Percentiles rank a stretch among this genome's conserved stretches.
Conservation (phyloP, 768 basidiomycete genomes). For the Hemileccinum rubropunctum region DNA sequence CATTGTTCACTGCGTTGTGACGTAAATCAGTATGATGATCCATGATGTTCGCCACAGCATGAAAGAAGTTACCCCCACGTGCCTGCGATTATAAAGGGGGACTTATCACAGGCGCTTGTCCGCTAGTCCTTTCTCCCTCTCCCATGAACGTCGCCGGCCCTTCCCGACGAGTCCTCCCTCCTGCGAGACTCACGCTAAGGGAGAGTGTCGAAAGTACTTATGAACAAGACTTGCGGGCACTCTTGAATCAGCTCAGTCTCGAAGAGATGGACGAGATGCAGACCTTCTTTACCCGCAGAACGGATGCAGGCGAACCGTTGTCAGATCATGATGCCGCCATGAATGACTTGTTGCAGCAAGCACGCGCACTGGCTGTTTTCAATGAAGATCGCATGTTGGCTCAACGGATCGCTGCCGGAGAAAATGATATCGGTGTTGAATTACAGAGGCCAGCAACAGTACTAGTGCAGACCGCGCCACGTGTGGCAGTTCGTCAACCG, state of each 20-base stretch:
- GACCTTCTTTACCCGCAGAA: slow-evolving; percentile 4
- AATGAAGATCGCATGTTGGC: slow-evolving; percentile 25
- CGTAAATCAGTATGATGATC: no score
- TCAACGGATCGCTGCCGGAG: slow-evolving; percentile 12
- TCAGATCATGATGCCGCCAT: slow-evolving; percentile 27
- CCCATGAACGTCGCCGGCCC: slow-evolving; percentile 29
- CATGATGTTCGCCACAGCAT: no score
- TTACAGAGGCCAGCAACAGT: background rate
- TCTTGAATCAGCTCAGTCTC: slow-evolving; percentile 18
- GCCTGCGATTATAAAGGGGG: slow-evolving; percentile 3
- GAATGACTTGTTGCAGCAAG: slow-evolving; percentile 25
- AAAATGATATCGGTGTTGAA: background rate
- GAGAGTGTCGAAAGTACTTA: slow-evolving; percentile 22
- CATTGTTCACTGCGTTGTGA: no score
- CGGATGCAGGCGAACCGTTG: slow-evolving; percentile 5
- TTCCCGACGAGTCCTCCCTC: slow-evolving; percentile 12
- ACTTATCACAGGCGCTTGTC: background rate
- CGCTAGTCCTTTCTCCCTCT: slow-evolving; percentile 9
- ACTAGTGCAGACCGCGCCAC: background rate
- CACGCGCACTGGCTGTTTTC: slow-evolving; percentile 11
- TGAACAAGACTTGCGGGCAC: slow-evolving; percentile 22
- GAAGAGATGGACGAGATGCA: slow-evolving; percentile 21
- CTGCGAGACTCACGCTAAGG: background rate
- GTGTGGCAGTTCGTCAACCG: background rate
- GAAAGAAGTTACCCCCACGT: background rate